These are phyloP conservation scores for Tarenaya hassleriana DNA, from an alignment of 345 rosid genomes.

Conservation along the genomic window DNA sequence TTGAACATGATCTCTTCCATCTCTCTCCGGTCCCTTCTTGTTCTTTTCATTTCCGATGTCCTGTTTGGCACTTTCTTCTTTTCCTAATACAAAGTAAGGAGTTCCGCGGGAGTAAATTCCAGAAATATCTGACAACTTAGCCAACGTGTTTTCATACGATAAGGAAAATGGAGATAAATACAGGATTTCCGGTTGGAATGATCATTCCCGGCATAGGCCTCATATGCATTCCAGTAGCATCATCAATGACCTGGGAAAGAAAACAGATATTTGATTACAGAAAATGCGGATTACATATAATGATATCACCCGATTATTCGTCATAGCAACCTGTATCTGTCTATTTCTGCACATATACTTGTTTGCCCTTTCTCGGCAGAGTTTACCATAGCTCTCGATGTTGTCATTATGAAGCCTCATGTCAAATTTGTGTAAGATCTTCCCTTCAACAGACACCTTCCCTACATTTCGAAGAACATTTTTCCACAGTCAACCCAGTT, in stretches of 20 bases:
- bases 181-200: slow-evolving; percentile 35
- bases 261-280: slow-evolving; percentile 16
- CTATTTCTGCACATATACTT: slow-evolving; percentile 64
- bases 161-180: slow-evolving; percentile 27
- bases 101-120: not conserved
- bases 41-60: slow-evolving; percentile 59
- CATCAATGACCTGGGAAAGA: slow-evolving; percentile 62
- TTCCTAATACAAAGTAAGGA: slow-evolving; percentile 42
- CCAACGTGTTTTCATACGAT: slow-evolving; percentile 3
- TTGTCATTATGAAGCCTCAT: slow-evolving; percentile 73
- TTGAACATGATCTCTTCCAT: slow-evolving; percentile 85
- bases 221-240: slow-evolving; percentile 70
- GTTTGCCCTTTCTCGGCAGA: slow-evolving; percentile 72
- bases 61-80: slow-evolving; percentile 61
- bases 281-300: not conserved
- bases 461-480: slow-evolving; percentile 36
- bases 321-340: slow-evolving; percentile 57
- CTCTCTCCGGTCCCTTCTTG: slow-evolving; percentile 88
- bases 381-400: slow-evolving; percentile 68
- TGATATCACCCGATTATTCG: not conserved
- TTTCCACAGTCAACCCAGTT: not conserved
- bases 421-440: slow-evolving; percentile 71
- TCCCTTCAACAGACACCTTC: slow-evolving; percentile 60
- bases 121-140: not conserved
- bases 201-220: slow-evolving; percentile 73